These are phyloP conservation scores for Pseudotsuga menziesii DNA, from an alignment of 75 land plant genomes.

Conservation along the genomic window DNA sequence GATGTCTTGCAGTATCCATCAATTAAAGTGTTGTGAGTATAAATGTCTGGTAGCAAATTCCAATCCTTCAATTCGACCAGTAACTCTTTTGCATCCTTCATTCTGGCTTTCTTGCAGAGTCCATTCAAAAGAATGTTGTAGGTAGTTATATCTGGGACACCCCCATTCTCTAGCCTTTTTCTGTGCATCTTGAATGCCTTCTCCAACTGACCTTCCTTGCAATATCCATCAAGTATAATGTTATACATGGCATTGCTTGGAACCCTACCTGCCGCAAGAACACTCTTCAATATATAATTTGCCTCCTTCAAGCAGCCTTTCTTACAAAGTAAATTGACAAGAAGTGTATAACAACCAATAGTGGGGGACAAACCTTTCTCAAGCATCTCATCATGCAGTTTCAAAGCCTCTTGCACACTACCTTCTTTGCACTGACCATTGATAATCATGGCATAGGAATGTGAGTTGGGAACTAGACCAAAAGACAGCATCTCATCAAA, in stretches of 20 bases:
- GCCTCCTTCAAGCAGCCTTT: constrained; percentile 44
- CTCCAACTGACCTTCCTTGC: constrained; percentile 46
- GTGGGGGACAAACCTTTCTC: constrained; percentile 39
- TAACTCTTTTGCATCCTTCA: constrained; percentile 45
- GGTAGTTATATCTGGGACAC: constrained; percentile 40
- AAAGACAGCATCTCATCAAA: constrained; percentile 53
- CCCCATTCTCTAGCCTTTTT: constrained; percentile 26
- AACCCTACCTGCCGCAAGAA: background rate
- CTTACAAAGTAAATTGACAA: constrained; percentile 31
- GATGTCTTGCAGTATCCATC: constrained; percentile 51
- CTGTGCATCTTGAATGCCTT: constrained; percentile 37
- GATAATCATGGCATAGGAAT: constrained; percentile 45
- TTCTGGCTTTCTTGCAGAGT: constrained; percentile 28
- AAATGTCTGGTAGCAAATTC: constrained; percentile 34
- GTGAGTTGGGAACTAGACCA: constrained; percentile 47
- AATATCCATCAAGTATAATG: constrained; percentile 61
- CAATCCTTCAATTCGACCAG: constrained; percentile 35
- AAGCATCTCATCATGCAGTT: constrained; percentile 33
- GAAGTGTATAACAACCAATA: constrained; percentile 34
- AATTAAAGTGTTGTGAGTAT: constrained; percentile 51
- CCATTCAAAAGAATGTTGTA: constrained; percentile 55
- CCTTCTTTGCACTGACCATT: constrained; percentile 25
- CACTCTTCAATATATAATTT: constrained; percentile 36
- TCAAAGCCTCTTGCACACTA: constrained; percentile 20
- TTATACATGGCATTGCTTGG: constrained; percentile 26